Percentiles rank a stretch among this genome's conserved stretches.
Conservation (phyloP, 75 land plant species). For the Cryptomeria japonica region DNA sequence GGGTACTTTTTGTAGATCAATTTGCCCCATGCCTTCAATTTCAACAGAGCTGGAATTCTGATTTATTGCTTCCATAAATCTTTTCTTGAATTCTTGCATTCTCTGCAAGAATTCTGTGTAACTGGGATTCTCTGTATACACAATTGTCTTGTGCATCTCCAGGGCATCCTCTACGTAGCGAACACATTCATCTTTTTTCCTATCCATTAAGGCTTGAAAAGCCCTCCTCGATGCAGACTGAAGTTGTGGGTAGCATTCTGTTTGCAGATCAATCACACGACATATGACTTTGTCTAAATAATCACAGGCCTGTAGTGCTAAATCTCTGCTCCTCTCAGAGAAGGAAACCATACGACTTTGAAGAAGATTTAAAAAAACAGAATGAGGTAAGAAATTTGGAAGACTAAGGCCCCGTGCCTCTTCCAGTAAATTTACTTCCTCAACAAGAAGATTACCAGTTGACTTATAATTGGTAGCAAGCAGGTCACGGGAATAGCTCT, state of each 20-base stretch:
- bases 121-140: background rate
- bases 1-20: background rate
- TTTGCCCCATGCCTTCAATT: background rate
- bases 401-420: constrained; percentile 20
- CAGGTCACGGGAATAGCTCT: constrained; percentile 12
- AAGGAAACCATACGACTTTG: constrained; percentile 5
- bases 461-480: background rate
- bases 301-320: constrained; percentile 6
- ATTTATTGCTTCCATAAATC: background rate
- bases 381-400: constrained; percentile 21
- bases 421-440: constrained; percentile 15
- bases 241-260: constrained; percentile 19
- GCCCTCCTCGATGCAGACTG: background rate
- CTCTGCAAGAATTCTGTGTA: background rate
- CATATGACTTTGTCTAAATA: constrained; percentile 16
- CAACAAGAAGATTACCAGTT: background rate
- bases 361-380: constrained; percentile 6
- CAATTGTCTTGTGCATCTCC: constrained; percentile 1
- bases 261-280: background rate
- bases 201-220: background rate
- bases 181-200: background rate
- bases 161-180: background rate
- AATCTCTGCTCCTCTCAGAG: background rate
- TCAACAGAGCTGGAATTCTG: background rate
- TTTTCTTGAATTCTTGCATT: background rate